Percentiles rank a stretch among this genome's conserved stretches.
Evolutionary conservation across 352 stramenopile genomes (phyloP).

Genomic region (Phytopythium sindhum): DNA sequence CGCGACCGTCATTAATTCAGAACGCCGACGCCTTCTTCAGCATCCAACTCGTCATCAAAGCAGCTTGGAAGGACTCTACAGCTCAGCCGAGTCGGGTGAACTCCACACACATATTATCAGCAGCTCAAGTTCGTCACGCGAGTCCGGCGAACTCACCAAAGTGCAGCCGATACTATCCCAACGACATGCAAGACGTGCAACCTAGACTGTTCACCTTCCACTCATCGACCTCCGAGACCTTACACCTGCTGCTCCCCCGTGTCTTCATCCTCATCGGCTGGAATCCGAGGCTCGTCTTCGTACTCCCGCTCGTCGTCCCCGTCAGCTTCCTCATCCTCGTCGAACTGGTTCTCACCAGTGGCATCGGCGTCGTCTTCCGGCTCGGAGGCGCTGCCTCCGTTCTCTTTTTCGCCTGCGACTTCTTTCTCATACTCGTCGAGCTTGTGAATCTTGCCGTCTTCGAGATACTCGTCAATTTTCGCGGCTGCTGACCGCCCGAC

Average conservation of each 20-base stretch:
- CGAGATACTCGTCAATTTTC: constrained; percentile 37
- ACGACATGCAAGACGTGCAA: not conserved
- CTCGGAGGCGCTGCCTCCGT: constrained; percentile 5
- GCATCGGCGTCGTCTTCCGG: constrained; percentile 4
- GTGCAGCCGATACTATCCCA: not conserved
- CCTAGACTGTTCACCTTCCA: not conserved
- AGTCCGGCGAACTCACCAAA: constrained; percentile 21
- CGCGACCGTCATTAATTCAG: constrained; percentile 4
- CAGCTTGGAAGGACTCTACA: constrained; percentile 12
- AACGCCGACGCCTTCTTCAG: not conserved
- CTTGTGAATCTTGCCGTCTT: constrained; percentile 29
- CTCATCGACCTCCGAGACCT: not conserved
- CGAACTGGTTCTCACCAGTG: not conserved
- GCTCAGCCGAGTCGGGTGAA: constrained; percentile 58
- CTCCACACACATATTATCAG: constrained; percentile 12
- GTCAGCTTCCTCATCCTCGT: not conserved
- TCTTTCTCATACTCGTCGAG: constrained; percentile 19
- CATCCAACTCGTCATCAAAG: not conserved
- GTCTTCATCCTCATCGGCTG: not conserved
- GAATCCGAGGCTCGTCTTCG: not conserved
- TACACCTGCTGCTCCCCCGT: not conserved
- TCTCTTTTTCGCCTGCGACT: constrained; percentile 1
- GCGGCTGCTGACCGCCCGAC: constrained; percentile 28
- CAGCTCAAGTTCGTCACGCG: constrained; percentile 21
- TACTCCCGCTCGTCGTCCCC: not conserved